Conservation (phyloP, 176 grass and related monocot genomes). For the Carex kokanica region DNA sequence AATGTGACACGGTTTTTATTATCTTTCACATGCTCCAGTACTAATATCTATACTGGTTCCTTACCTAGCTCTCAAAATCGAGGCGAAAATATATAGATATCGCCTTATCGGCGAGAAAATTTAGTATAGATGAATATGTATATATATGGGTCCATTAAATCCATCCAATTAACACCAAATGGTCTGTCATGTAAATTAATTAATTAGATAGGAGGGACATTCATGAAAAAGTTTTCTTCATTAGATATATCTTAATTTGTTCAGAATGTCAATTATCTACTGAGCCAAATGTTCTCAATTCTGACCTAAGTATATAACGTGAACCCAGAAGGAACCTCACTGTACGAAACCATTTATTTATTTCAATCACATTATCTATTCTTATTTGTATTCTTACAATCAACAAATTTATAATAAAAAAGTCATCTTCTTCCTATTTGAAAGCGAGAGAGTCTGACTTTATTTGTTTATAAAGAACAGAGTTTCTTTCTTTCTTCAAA, state of each 20-base stretch:
- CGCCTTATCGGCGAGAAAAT: not conserved
- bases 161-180: not conserved
- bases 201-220: not conserved
- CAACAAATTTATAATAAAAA: not conserved
- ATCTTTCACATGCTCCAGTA: not conserved
- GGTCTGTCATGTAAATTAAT: not conserved
- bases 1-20: not conserved
- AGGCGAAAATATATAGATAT: too few species aligned
- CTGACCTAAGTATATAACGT: not conserved
- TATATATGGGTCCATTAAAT: not conserved
- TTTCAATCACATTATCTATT: not conserved
- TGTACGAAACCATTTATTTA: not conserved
- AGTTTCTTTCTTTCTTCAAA: not conserved
- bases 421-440: not conserved
- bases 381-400: not conserved
- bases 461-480: not conserved
- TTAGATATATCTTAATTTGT: not conserved
- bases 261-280: not conserved
- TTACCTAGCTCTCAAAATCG: not conserved
- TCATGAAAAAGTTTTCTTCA: not conserved
- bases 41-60: not conserved
- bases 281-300: not conserved
- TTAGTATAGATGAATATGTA: not conserved
- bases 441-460: conserved; percentile 9
- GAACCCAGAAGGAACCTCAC: not conserved